Percentiles rank a stretch among this genome's conserved stretches.
phyloP scores from a whole-genome alignment of 352 stramenopile species.

The Chrysophaeum taylorii region DNA sequence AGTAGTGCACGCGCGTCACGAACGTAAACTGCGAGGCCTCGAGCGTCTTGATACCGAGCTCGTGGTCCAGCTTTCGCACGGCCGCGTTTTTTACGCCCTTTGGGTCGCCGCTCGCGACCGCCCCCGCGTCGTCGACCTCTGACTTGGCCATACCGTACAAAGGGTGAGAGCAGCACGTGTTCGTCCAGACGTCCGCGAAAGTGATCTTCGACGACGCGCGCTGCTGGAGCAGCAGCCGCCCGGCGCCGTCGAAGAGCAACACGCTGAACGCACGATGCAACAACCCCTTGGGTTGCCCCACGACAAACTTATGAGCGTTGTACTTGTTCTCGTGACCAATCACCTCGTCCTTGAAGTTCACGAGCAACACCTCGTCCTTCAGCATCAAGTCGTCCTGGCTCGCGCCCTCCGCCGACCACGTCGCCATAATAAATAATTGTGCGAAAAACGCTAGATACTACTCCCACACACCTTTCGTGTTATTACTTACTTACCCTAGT shows the following conservation, averaged over 20 bases:
- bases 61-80: slow-evolving; percentile 93
- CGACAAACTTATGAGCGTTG: slow-evolving; percentile 45
- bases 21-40: slow-evolving; percentile 74
- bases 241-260: slow-evolving; percentile 63
- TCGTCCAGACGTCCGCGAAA: slow-evolving; percentile 94
- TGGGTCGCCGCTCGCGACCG: slow-evolving; percentile 46
- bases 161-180: slow-evolving; percentile 97
- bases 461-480: too few relatives aligned
- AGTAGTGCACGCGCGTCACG: slow-evolving; percentile 95
- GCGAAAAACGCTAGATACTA: too few relatives aligned
- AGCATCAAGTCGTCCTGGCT: slow-evolving; percentile 62
- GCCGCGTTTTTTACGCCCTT: slow-evolving; percentile 69
- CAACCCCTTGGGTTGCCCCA: slow-evolving; percentile 45
- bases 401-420: slow-evolving; percentile 42
- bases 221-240: slow-evolving; percentile 65
- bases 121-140: slow-evolving; percentile 57
- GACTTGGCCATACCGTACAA: slow-evolving; percentile 67
- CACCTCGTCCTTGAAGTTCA: slow-evolving; percentile 43
- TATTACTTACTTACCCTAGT: too few relatives aligned
- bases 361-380: slow-evolving; percentile 52
- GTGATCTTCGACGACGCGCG: slow-evolving; percentile 92
- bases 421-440: too few relatives aligned
- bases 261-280: slow-evolving; percentile 74
- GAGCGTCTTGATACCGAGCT: slow-evolving; percentile 79
- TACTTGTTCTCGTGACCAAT: slow-evolving; percentile 54